These are phyloP conservation scores for Dendrocalamus latiflorus DNA, from an alignment of 202 grass and related monocot species.

Conservation along the genomic window DNA sequence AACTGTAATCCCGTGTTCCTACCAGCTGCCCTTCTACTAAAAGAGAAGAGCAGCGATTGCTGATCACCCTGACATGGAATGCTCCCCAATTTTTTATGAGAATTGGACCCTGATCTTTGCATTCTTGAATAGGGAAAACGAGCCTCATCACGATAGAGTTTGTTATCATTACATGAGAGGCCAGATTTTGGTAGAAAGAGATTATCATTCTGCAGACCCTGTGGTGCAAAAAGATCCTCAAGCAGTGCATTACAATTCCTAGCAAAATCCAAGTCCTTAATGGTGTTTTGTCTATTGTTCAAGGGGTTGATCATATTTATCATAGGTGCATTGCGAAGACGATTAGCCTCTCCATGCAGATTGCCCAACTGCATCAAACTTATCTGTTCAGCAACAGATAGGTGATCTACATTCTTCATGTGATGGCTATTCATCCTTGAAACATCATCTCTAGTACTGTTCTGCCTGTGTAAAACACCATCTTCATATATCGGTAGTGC, in stretches of 20 bases:
- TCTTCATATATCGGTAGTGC: background rate
- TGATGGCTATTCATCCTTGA: conserved; percentile 27
- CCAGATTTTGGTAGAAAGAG: conserved; percentile 14
- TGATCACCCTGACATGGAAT: conserved; percentile 28
- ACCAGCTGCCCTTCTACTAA: conserved; percentile 16
- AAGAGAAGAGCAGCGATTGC: conserved; percentile 10
- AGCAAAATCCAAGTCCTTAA: conserved; percentile 19
- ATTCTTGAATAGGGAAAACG: conserved; percentile 30
- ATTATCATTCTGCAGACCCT: conserved; percentile 29
- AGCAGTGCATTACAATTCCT: conserved; percentile 26
- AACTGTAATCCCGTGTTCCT: conserved; percentile 34
- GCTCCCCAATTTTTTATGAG: conserved; percentile 23
- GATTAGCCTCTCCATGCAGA: conserved; percentile 18
- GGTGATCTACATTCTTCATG: conserved; percentile 24
- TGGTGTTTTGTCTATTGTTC: conserved; percentile 24
- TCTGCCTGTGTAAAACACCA: conserved; percentile 41
- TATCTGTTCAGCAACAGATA: conserved; percentile 43
- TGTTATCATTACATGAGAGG: conserved; percentile 19
- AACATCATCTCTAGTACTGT: conserved; percentile 30
- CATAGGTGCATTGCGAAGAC: conserved; percentile 2
- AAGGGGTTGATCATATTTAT: conserved; percentile 33
- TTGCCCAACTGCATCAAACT: conserved; percentile 20
- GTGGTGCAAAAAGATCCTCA: conserved; percentile 26
- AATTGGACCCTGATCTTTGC: conserved; percentile 30
- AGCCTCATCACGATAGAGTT: conserved; percentile 34